phyloP scores from a whole-genome alignment of 2,329 filamentous ascomycete species.

The Colletotrichum endophyticum region DNA sequence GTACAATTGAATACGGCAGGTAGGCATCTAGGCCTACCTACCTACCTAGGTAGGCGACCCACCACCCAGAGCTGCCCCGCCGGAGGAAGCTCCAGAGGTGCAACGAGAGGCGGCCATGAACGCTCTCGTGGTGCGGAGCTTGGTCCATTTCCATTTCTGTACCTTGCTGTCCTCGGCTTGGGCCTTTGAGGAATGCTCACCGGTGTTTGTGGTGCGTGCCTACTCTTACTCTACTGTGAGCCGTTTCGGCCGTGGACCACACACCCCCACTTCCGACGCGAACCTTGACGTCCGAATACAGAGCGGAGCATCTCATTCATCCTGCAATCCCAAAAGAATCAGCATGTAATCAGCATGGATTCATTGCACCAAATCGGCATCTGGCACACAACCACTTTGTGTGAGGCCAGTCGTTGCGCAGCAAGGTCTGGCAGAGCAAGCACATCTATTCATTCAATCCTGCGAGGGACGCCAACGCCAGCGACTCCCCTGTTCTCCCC shows the following conservation, averaged over 20 bases:
- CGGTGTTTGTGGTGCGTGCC: background rate
- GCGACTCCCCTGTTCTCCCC: background rate
- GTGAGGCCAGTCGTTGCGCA: background rate
- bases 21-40: no score
- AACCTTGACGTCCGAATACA: no score
- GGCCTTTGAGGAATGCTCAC: background rate
- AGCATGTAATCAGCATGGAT: background rate
- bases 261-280: no score
- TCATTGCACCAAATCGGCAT: background rate
- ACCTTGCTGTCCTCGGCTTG: background rate
- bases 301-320: no score
- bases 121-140: background rate
- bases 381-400: background rate
- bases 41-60: no score
- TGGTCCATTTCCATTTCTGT: background rate
- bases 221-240: no score
- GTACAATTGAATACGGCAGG: no score
- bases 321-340: background rate
- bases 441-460: background rate
- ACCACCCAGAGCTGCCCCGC: no score
- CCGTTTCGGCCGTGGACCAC: rapidly evolving
- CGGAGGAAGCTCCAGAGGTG: no score
- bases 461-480: background rate
- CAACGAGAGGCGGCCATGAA: background rate
- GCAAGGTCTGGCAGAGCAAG: background rate